Evolutionary conservation across 2,329 filamentous ascomycete genomes (phyloP).

Genomic region (Colletotrichum sansevieriae): DNA sequence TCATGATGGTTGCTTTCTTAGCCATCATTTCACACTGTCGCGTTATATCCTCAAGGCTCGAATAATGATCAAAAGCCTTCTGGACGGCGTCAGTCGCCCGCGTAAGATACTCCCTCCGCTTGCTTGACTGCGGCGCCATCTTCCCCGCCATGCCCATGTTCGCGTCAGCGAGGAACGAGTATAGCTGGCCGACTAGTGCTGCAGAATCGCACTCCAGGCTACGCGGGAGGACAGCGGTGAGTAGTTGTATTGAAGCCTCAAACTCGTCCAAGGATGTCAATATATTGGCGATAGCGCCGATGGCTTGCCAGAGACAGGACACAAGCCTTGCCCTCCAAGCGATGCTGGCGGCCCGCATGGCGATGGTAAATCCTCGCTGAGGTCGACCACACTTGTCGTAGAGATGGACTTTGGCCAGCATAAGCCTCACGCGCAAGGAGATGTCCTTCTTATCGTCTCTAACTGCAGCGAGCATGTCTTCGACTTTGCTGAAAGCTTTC

Average conservation of each 20-base stretch:
- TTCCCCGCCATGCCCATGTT: constrained; percentile 81
- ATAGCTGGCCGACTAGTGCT: constrained; percentile 73
- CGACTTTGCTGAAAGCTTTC: constrained; percentile 62
- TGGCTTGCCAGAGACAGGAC: constrained; percentile 78
- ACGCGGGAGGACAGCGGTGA: constrained; percentile 80
- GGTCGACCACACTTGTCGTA: constrained; percentile 77
- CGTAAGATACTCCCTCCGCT: constrained; percentile 68
- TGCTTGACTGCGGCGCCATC: constrained; percentile 55
- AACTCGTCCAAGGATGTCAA: constrained; percentile 80
- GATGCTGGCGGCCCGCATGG: constrained; percentile 80
- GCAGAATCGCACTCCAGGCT: constrained; percentile 78
- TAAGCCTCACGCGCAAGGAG: constrained; percentile 76
- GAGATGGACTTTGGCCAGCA: constrained; percentile 79
- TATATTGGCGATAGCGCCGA: constrained; percentile 75
- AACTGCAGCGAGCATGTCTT: constrained; percentile 57
- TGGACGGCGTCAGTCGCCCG: constrained; percentile 72
- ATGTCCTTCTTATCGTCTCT: constrained; percentile 66
- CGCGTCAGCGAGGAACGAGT: constrained; percentile 79
- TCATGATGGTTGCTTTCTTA: constrained; percentile 84
- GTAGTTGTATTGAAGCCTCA: constrained; percentile 71
- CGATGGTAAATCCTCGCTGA: constrained; percentile 81
- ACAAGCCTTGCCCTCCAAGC: constrained; percentile 78
- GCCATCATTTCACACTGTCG: constrained; percentile 83
- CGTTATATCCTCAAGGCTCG: constrained; percentile 74
- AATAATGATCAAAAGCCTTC: constrained; percentile 73